phyloP scores from a whole-genome alignment of 768 basidiomycete genomes.

The Boletus fagicola region DNA sequence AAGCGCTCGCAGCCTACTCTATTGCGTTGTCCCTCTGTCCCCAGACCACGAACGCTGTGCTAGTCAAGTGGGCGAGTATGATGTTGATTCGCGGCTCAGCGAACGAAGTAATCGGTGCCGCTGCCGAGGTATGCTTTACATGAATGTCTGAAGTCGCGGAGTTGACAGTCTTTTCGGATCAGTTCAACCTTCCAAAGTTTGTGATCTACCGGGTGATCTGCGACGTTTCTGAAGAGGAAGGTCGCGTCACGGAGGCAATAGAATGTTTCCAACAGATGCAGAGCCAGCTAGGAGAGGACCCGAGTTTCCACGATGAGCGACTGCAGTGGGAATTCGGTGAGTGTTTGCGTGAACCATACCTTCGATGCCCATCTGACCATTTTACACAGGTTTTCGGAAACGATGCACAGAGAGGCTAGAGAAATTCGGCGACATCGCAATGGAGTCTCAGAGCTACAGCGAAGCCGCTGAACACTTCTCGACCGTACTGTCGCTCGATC shows the following conservation, averaged over 20 bases:
- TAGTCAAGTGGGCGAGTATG: neutral
- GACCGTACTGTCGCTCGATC: neutral
- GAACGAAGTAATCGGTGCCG: neutral
- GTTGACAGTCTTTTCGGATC: neutral
- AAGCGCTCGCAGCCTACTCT: constrained; percentile 2
- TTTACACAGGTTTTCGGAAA: neutral
- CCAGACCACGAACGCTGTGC: neutral
- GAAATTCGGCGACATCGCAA: neutral
- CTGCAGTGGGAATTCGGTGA: neutral
- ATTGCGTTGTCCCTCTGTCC: neutral
- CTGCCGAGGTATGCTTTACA: neutral
- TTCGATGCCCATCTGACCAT: neutral
- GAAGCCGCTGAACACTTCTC: neutral
- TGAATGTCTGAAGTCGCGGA: too few species aligned
- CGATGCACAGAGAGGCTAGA: neutral
- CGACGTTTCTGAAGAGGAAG: neutral
- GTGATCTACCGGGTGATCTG: neutral
- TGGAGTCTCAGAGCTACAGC: neutral
- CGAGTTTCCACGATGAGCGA: neutral
- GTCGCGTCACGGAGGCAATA: neutral
- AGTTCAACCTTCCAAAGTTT: constrained; percentile 5
- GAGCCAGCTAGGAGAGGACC: neutral
- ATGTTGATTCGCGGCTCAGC: neutral
- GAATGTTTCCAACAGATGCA: neutral
- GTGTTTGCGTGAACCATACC: neutral